These are phyloP conservation scores for Venturiaceae sp. DNA, from an alignment of 2,329 filamentous ascomycete species.

Conservation along the genomic window DNA sequence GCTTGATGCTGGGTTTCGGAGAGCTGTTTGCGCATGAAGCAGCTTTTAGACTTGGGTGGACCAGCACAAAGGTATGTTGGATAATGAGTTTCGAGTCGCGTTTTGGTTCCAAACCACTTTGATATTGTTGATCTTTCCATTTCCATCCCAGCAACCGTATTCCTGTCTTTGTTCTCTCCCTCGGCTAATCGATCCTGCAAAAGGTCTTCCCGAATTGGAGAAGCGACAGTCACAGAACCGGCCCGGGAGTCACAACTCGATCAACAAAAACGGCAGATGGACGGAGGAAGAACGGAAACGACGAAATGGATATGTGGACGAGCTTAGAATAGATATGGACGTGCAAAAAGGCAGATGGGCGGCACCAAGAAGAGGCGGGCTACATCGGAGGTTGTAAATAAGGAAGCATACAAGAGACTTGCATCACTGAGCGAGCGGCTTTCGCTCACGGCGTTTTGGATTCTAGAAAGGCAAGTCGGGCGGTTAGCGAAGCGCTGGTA, in stretches of 20 bases:
- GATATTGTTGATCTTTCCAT: background rate
- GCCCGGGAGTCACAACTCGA: constrained; percentile 73
- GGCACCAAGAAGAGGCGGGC: background rate
- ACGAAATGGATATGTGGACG: constrained; percentile 54
- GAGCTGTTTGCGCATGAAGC: constrained; percentile 95
- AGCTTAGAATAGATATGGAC: constrained; percentile 55
- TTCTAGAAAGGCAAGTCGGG: background rate
- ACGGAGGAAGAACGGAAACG: constrained; percentile 28
- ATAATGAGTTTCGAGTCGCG: background rate
- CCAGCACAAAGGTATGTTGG: constrained; percentile 71
- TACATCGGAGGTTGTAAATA: background rate
- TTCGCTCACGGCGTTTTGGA: background rate
- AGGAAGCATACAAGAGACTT: background rate
- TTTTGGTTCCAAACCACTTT: constrained; percentile 3
- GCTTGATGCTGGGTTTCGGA: constrained; percentile 95
- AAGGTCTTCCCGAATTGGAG: constrained; percentile 53
- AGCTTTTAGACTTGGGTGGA: constrained; percentile 88
- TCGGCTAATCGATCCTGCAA: background rate
- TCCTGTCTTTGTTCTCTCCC: background rate
- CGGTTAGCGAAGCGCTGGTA: background rate
- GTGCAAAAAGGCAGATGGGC: too few relatives aligned
- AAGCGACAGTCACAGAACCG: constrained; percentile 53
- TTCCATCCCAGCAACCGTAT: background rate
- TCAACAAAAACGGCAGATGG: constrained; percentile 52
- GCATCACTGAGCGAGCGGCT: background rate